Evolutionary conservation across 2,329 filamentous ascomycete species (phyloP).

Genomic region (Fusarium vanettenii): DNA sequence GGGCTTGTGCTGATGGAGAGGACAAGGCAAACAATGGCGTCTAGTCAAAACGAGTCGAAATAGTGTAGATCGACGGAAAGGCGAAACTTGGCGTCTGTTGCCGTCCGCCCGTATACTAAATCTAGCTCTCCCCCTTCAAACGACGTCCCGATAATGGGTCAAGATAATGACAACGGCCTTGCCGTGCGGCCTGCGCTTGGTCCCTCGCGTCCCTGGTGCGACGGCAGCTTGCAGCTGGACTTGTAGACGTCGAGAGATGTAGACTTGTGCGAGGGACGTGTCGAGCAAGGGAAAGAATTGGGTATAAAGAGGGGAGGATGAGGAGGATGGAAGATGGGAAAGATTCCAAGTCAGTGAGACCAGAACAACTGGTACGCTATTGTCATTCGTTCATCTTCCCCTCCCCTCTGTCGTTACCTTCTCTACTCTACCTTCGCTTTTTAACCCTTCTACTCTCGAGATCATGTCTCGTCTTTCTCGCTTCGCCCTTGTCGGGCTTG

Average conservation of each 20-base stretch:
- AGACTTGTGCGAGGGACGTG: slow-evolving; percentile 34
- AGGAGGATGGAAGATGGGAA: slow-evolving; percentile 10
- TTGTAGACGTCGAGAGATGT: neutral
- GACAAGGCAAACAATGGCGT: neutral
- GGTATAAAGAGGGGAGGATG: slow-evolving; percentile 43
- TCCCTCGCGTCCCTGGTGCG: slow-evolving; percentile 23
- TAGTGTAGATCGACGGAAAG: slow-evolving; percentile 22
- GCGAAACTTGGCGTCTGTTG: slow-evolving; percentile 21
- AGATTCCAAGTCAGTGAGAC: slow-evolving; percentile 32
- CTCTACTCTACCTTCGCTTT: slow-evolving; percentile 15
- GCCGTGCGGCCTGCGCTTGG: slow-evolving; percentile 2
- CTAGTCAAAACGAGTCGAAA: neutral
- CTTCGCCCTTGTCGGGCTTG: slow-evolving; percentile 45
- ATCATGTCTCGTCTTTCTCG: slow-evolving; percentile 40
- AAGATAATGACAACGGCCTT: neutral
- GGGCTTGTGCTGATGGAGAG: neutral
- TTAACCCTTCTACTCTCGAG: neutral
- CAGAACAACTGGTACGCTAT: slow-evolving; percentile 13
- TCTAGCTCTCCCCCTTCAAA: neutral
- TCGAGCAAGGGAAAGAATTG: slow-evolving; percentile 22
- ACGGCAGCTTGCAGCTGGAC: slow-evolving; percentile 34
- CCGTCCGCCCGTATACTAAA: neutral
- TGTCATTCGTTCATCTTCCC: slow-evolving; percentile 39
- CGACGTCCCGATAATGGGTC: neutral
- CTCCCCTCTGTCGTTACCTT: neutral